These are phyloP conservation scores for Escallonia herrerae DNA, from an alignment of 129 eudicot species.

Conservation along the genomic window DNA sequence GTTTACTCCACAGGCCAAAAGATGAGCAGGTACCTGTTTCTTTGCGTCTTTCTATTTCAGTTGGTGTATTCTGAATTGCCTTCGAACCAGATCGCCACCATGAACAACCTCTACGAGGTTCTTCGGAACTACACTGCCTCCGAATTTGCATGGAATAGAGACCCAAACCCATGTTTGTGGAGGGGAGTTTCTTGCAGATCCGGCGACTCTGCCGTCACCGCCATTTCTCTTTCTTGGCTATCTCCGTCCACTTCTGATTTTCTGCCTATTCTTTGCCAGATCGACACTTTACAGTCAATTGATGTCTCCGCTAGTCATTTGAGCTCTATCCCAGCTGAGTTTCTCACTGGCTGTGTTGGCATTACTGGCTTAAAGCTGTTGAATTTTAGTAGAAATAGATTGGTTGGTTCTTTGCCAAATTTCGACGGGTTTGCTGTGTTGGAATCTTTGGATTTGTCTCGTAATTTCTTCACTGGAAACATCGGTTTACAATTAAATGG, in stretches of 20 bases:
- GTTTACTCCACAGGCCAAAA: neutral
- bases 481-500: slow-evolving; percentile 19
- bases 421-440: slow-evolving; percentile 43
- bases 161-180: slow-evolving; percentile 73
- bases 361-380: slow-evolving; percentile 35
- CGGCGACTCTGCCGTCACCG: slow-evolving; percentile 24
- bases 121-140: slow-evolving; percentile 17
- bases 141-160: slow-evolving; percentile 31
- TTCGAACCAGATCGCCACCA: slow-evolving; percentile 36
- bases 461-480: slow-evolving; percentile 21
- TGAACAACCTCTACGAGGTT: slow-evolving; percentile 41
- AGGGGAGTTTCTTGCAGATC: slow-evolving; percentile 43
- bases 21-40: slow-evolving; percentile 29
- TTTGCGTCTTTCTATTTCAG: slow-evolving; percentile 17
- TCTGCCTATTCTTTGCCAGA: slow-evolving; percentile 43
- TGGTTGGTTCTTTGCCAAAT: slow-evolving; percentile 39
- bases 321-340: slow-evolving; percentile 30
- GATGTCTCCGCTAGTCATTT: slow-evolving; percentile 58
- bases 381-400: slow-evolving; percentile 53
- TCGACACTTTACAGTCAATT: slow-evolving; percentile 39
- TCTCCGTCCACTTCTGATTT: slow-evolving; percentile 27
- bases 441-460: slow-evolving; percentile 35
- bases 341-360: slow-evolving; percentile 37
- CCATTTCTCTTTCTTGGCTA: slow-evolving; percentile 31
- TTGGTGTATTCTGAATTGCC: slow-evolving; percentile 43